These are phyloP conservation scores for Tieghemiomyces parasiticus DNA, from an alignment of 192 early-diverging fungal species.

Conservation along the genomic window DNA sequence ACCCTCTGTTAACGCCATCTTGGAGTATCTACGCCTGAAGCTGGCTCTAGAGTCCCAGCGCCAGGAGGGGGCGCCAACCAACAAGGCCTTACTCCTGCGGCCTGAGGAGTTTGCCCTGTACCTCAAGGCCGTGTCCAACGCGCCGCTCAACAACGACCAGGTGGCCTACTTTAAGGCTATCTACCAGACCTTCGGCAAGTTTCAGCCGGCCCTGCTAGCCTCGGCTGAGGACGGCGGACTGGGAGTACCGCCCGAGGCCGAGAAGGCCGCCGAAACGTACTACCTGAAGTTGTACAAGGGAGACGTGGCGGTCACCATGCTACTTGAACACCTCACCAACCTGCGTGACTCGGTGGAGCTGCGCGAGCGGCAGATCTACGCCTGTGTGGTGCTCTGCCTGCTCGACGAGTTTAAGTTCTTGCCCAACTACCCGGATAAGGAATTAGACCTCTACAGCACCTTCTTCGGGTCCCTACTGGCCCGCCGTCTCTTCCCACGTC, in stretches of 20 bases:
- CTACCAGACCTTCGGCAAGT: slow-evolving; percentile 26
- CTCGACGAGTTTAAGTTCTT: slow-evolving; percentile 97
- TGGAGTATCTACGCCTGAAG: slow-evolving; percentile 31
- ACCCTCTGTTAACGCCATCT: slow-evolving; percentile 26
- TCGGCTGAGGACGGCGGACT: slow-evolving; percentile 21
- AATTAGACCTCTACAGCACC: slow-evolving; percentile 73
- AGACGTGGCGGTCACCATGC: slow-evolving; percentile 56
- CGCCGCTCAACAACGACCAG: slow-evolving; percentile 28
- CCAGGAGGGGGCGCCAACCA: slow-evolving; percentile 19
- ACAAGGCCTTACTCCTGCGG: slow-evolving; percentile 4
- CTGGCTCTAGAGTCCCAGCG: slow-evolving; percentile 26
- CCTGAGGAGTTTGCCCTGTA: slow-evolving; percentile 23
- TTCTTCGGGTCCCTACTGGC: slow-evolving; percentile 87
- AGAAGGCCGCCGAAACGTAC: slow-evolving; percentile 30
- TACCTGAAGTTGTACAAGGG: slow-evolving; percentile 32
- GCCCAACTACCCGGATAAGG: slow-evolving; percentile 83
- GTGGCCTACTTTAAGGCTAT: slow-evolving; percentile 32
- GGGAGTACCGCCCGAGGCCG: slow-evolving; percentile 8
- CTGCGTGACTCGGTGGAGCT: slow-evolving; percentile 63
- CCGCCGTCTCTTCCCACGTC: slow-evolving; percentile 66
- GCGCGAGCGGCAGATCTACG: slow-evolving; percentile 69
- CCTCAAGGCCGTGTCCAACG: slow-evolving; percentile 21
- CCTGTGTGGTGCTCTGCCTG: slow-evolving; percentile 82
- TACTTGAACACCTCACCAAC: slow-evolving; percentile 66
- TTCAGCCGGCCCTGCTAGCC: slow-evolving; percentile 21